Evolutionary conservation across 306 rosid genomes (phyloP), one percentile per base, ranked within the genome.

Genomic region (Vicia villosa): DNA sequence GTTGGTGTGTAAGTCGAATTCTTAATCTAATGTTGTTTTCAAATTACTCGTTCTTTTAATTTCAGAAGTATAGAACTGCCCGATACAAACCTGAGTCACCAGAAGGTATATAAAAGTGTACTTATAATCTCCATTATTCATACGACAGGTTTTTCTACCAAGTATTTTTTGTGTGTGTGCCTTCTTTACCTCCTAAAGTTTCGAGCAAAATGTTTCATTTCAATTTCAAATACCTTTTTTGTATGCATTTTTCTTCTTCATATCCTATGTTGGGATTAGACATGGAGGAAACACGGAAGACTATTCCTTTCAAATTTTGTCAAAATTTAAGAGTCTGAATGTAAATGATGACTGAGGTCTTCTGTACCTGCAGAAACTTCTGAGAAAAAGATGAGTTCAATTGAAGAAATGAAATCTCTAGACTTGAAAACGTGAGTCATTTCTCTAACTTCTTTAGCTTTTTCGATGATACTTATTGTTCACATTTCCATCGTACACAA

Each of bases 21-120:
- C 43, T 28, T 70, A 64, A 24, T 32, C 64, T 50, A 57, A 51
- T 22, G 15, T 51, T 74, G 40, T 58, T 32, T n/a, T 59, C 14
- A 59, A 68, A 51, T 75, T 59, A 24, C 24, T 14, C 60, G 10
- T 60, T 50, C 20, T 26, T 42, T 54, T 66, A 19, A 73, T 82
- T 74, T 72, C 96, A 93, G 98, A 93, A 93, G 68, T 93, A 93
- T 79, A 83, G 98, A 84, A 93, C 98, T 15, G 98, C 98, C 75
- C 84, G 91, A 84, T 87, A 79, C 87, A 93, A 86, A 81, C 97
- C 96, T 15, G 98, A 88, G 80, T 59, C 94, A 42, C 62, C 94
- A 69, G 97, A 90, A 81, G 98, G 96, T 90, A 88, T 63, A 77
- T 17, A 71, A 64, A 66, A 47, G 56, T 51, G 61, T 75, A 54